Base-by-base conservation (phyloP, 331 rosid genomes). In the Spiraea crenata region DNA sequence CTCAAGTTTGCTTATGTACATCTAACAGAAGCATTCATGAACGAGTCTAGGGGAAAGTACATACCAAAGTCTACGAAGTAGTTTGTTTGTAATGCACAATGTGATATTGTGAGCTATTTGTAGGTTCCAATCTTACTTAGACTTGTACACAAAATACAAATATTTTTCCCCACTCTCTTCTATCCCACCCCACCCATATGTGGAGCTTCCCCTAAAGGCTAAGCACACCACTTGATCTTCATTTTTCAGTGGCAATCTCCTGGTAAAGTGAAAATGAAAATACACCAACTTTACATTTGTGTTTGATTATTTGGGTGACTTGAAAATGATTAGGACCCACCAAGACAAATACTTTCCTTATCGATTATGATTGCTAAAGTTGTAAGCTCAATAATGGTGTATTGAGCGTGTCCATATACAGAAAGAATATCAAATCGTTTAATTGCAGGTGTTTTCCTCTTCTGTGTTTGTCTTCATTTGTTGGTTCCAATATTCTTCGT, bases 81-180 rank as follows among this genome's bases (percentile, higher is more conserved):
- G 41, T 39, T 61, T 14, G 39, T 63, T 63, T 17, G 68, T 42
- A 61, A 42, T 42, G 10, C 51, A 41, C 68, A 41, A 10, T 63
- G 39, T 41, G 68, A 42, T 25, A 25, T 25, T 25, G 31, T 25
- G 31, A 25, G 31, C 31, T 25, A 25, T 25, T 25, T 25, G 31
- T 25, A 25, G 31, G 31, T 25, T 25, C 31, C 1, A 25, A 25
- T 9, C 11, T 41, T 7, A 34, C 37, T 48, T 25, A n/a, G 8
- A 63, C 60, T 20, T 20, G 6, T 37, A 1, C 61, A 34, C 62
- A 57, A 25, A 20, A 25, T 9, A 1, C 8, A 62, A 62, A n/a
- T 41, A 10, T 14, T 5, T 13, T 35, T 35, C 64, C 20, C 63
- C 40, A 59, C 64, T 35, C 65, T 25, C 31, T 25, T 25, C 31